Base-by-base conservation (phyloP, 139 green algal genomes). In the Micractinium sp. region DNA sequence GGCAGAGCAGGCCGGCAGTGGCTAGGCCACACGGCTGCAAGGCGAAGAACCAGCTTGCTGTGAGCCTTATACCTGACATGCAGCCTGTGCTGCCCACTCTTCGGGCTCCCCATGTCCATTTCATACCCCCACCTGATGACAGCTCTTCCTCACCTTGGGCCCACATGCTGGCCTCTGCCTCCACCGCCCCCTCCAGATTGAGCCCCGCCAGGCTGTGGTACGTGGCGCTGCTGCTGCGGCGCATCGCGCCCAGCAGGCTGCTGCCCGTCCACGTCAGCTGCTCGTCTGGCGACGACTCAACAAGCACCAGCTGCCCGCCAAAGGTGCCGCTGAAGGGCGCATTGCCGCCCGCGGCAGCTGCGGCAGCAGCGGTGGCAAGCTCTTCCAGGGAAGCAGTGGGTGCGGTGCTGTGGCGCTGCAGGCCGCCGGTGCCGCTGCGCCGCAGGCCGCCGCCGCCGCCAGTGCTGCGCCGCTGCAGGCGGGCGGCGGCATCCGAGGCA, bases 201-300 rank as follows among this genome's bases (percentile, higher is more conserved):
- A 90, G 87, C 0, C 77, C 87, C 0, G 87, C 87, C 22, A 90
- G 53, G 0, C 78, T 35, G 78, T 90, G 87, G 81, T 87, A 90
- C 39, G 41, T 69, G 79, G 29, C 38, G 3, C 33, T 38, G 35
- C 39, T 31, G 47, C 36, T 41, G 35, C 84, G 84, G 69, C 71
- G 41, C 35, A 67, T 14, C 15, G 35, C 53, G 39, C 66, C 66
- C 3, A 56, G 29, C 36, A 78, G 36, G 38, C 38, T 38, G 66
- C 82, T 33, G 63, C 82, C 41, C 76, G 76, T 36, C 47, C 41
- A 35, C 12, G 76, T 47, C 33, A 82, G 38, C 56, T 56, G n/a
- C n/a, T 39, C 36, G 33, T 75, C 82, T 19, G 82, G 82, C 15
- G 82, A 12, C 1, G 56, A 25, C 81, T 79, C 33, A 35, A 87